Evolutionary conservation across 139 green algal species (phyloP).

Genomic region (Chlorella sorokiniana): DNA sequence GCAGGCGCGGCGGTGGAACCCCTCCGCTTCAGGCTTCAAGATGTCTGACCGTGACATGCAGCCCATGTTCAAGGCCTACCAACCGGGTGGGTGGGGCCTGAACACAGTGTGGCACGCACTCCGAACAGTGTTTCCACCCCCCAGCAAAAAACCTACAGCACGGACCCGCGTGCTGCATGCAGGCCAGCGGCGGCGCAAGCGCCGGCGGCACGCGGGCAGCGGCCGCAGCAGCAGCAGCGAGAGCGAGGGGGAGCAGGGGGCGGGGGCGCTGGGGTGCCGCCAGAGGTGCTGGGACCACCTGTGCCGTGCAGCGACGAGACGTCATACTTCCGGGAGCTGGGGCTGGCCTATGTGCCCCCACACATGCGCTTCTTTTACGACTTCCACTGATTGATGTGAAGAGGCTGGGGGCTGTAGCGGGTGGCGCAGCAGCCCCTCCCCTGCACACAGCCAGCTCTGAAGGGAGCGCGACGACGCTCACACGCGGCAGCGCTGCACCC

Average conservation of each 20-base stretch:
- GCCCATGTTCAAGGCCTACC: neutral
- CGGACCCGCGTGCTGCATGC: neutral
- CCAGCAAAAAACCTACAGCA: neutral
- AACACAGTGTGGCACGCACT: neutral
- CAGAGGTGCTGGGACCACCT: neutral
- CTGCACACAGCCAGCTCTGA: too few species aligned
- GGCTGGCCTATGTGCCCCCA: slow-evolving; percentile 9
- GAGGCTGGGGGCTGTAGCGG: neutral
- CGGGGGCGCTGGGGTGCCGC: neutral
- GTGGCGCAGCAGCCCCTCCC: too few species aligned
- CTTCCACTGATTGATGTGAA: neutral
- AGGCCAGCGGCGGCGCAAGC: neutral
- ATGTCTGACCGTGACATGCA: slow-evolving; percentile 23
- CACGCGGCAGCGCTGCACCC: too few species aligned
- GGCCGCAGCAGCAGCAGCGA: neutral
- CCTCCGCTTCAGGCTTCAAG: slow-evolving; percentile 35
- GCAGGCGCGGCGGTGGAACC: slow-evolving; percentile 8
- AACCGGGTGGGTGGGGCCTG: neutral
- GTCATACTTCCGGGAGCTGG: slow-evolving; percentile 12
- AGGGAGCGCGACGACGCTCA: too few species aligned
- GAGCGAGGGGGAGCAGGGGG: slow-evolving; percentile 2
- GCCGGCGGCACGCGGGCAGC: neutral
- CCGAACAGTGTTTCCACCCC: too few species aligned
- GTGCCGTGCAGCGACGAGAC: slow-evolving; percentile 21
- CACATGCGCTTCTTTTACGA: slow-evolving; percentile 30